Percentiles rank a stretch among this genome's conserved stretches.
Evolutionary conservation across 2,329 filamentous ascomycete genomes (phyloP).

Genomic region (Eurotiales sp.): DNA sequence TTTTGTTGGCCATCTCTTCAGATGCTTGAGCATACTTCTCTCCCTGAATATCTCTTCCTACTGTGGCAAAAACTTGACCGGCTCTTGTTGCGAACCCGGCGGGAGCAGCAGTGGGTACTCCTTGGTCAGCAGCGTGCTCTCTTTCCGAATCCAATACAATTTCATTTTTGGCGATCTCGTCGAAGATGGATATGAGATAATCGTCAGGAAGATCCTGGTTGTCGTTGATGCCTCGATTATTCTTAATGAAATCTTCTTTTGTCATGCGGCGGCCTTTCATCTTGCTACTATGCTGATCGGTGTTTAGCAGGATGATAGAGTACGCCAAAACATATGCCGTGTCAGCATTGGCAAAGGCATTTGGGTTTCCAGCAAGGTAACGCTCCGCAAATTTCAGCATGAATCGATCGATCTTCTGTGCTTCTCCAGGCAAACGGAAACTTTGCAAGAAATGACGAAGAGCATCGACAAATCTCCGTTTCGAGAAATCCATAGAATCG

Average conservation of each 20-base stretch:
- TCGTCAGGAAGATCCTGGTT: conserved; percentile 89
- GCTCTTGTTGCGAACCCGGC: conserved; percentile 75
- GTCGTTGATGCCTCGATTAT: conserved; percentile 97
- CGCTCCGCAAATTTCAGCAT: conserved; percentile 99
- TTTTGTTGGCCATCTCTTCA: conserved; percentile 82
- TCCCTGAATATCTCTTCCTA: conserved; percentile 83
- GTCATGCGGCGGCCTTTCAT: conserved; percentile 81
- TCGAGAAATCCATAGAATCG: conserved; percentile 88
- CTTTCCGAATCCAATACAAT: conserved; percentile 93
- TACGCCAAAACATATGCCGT: conserved; percentile 95
- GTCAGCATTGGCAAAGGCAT: conserved; percentile 96
- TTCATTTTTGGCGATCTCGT: conserved; percentile 87
- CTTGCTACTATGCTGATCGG: conserved; percentile 88
- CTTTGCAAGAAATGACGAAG: conserved; percentile 88
- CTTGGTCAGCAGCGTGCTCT: conserved; percentile 79
- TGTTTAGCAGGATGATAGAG: conserved; percentile 95
- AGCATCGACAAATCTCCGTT: conserved; percentile 88
- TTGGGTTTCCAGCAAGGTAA: conserved; percentile 91
- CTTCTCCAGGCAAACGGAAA: conserved; percentile 91
- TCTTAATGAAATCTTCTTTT: conserved; percentile 97
- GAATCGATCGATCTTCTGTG: conserved; percentile 98
- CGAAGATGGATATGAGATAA: conserved; percentile 82
- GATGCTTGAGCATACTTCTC: conserved; percentile 94
- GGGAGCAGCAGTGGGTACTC: conserved; percentile 56
- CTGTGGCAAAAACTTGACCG: conserved; percentile 84